A percentile compares a stretch with the other conserved stretches of the same genome.
These are phyloP conservation scores for Trichosporon sp. DNA, from an alignment of 1,284 basidiomycete genomes.

Conservation along the genomic window DNA sequence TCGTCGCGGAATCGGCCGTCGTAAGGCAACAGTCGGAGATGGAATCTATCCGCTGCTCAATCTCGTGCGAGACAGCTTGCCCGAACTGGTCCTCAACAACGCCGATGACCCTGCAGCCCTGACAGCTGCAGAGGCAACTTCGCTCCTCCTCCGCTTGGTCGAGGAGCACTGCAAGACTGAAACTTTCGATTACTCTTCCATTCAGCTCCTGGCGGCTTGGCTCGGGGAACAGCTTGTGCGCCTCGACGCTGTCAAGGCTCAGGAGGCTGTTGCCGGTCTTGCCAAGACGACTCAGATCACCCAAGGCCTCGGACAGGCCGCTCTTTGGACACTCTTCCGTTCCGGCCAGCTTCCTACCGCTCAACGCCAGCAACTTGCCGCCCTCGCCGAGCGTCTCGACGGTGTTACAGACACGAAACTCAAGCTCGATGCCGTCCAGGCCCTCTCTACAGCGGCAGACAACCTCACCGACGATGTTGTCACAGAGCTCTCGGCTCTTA, in stretches of 20 bases:
- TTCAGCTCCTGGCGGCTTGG: constrained; percentile 47
- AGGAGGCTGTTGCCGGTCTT: constrained; percentile 22
- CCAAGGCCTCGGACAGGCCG: constrained; percentile 46
- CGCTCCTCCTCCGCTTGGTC: constrained; percentile 24
- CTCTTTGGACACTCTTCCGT: constrained; percentile 49
- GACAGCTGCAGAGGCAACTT: constrained; percentile 1
- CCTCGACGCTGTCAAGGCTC: constrained; percentile 11
- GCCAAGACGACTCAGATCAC: constrained; percentile 39
- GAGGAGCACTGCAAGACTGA: constrained; percentile 32
- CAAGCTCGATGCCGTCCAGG: constrained; percentile 19
- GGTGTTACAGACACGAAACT: constrained; percentile 11
- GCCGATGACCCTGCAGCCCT: background rate
- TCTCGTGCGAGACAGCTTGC: constrained; percentile 21
- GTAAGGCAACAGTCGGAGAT: constrained; percentile 27
- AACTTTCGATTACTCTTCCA: constrained; percentile 49
- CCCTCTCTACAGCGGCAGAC: constrained; percentile 9
- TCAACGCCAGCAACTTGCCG: constrained; percentile 9
- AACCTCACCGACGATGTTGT: constrained; percentile 7
- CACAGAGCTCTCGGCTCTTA: constrained; percentile 12
- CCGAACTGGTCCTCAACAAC: background rate
- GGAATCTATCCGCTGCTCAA: constrained; percentile 31
- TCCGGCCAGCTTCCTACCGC: constrained; percentile 13
- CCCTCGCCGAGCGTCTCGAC: constrained; percentile 6
- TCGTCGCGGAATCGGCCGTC: constrained; percentile 23
- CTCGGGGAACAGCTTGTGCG: constrained; percentile 31